Conservation (phyloP, 345 rosid species). For the Fremontodendron californicum region DNA sequence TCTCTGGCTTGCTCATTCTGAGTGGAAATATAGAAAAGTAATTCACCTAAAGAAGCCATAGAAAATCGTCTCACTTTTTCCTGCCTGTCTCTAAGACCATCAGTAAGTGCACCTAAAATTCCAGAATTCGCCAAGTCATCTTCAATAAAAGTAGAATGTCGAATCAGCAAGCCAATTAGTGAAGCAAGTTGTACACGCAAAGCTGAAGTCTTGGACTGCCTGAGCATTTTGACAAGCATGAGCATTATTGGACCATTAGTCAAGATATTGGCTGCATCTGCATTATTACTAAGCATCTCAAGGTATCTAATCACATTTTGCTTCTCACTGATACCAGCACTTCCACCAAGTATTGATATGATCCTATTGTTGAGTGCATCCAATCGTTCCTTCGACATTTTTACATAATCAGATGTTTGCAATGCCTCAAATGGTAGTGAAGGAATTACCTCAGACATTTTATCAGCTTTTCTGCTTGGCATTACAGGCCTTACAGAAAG, state of each 20-base stretch:
- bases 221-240: slow-evolving; percentile 83
- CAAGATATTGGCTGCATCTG: slow-evolving; percentile 84
- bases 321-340: slow-evolving; percentile 72
- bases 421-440: slow-evolving; percentile 75
- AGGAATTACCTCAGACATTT: slow-evolving; percentile 51
- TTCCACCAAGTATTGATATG: slow-evolving; percentile 58
- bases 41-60: slow-evolving; percentile 97
- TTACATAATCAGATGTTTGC: slow-evolving; percentile 69
- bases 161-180: slow-evolving; percentile 81
- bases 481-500: slow-evolving; percentile 95
- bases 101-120: slow-evolving; percentile 77
- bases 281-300: slow-evolving; percentile 79
- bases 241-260: slow-evolving; percentile 96
- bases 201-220: slow-evolving; percentile 76
- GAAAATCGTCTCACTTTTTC: slow-evolving; percentile 93
- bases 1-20: slow-evolving; percentile 74
- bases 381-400: slow-evolving; percentile 72
- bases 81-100: slow-evolving; percentile 88
- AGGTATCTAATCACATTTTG: slow-evolving; percentile 84
- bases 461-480: slow-evolving; percentile 93
- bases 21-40: slow-evolving; percentile 91
- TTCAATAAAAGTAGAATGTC: slow-evolving; percentile 82
- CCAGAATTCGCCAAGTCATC: slow-evolving; percentile 92
- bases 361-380: slow-evolving; percentile 58
- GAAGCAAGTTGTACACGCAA: slow-evolving; percentile 93